Evolutionary conservation across 2,329 filamentous ascomycete genomes (phyloP).

Genomic region (Dendrostoma leiphaemia): DNA sequence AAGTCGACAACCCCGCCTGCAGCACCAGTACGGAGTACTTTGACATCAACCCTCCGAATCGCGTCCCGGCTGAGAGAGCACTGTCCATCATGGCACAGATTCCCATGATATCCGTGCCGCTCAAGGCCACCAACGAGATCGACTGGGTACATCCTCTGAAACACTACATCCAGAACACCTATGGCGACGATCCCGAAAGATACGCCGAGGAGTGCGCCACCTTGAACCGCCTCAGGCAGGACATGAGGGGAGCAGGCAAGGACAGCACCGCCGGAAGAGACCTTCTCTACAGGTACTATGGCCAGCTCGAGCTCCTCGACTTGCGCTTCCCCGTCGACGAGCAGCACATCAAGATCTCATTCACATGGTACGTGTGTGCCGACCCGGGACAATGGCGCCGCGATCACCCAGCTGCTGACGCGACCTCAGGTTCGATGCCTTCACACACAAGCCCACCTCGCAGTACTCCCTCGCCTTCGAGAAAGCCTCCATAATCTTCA

Average conservation of each 20-base stretch:
- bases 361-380: constrained; percentile 73
- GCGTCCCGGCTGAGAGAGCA: constrained; percentile 1
- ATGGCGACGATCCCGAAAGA: constrained; percentile 94
- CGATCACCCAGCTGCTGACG: constrained; percentile 1
- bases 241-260: constrained; percentile 96
- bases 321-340: constrained; percentile 95
- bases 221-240: constrained; percentile 91
- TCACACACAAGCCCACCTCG: constrained; percentile 94
- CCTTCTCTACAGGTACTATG: constrained; percentile 94
- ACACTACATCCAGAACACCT: constrained; percentile 86
- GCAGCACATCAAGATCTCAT: constrained; percentile 98
- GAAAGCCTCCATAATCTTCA: constrained; percentile 99
- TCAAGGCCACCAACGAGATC: constrained; percentile 95
- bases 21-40: neutral
- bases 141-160: constrained; percentile 95
- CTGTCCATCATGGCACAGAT: constrained; percentile 69
- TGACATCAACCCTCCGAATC: neutral
- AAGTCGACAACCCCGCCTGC: constrained; percentile 12
- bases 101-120: constrained; percentile 91
- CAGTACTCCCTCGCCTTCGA: constrained; percentile 97
- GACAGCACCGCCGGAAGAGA: constrained; percentile 93
- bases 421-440: constrained; percentile 91
- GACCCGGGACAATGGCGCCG: too few species aligned
- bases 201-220: constrained; percentile 95
- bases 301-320: constrained; percentile 91